Evolutionary conservation across 768 basidiomycete species (phyloP).

Genomic region (Albatrellus ellisii): DNA sequence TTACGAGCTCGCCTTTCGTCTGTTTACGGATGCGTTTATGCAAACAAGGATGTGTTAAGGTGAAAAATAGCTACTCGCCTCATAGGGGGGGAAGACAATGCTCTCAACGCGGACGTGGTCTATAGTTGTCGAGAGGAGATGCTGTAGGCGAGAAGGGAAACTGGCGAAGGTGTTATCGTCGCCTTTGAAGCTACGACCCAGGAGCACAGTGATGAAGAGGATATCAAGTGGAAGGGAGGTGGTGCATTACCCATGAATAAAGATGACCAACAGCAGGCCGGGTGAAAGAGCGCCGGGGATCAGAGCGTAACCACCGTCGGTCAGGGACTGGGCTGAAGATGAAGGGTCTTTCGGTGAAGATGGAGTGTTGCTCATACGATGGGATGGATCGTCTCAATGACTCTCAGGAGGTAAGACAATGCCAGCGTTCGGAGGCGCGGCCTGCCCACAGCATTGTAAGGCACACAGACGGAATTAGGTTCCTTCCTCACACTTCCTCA

Average conservation of each 20-base stretch:
- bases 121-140: constrained; percentile 59
- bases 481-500: no score
- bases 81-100: constrained; percentile 80
- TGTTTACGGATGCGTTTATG: constrained; percentile 17
- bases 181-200: constrained; percentile 41
- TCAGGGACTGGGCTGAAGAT: neutral
- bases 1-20: constrained; percentile 86
- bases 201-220: no score
- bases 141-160: constrained; percentile 72
- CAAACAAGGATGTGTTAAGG: neutral
- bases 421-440: no score
- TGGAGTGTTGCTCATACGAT: no score
- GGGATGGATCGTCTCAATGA: no score
- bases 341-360: neutral
- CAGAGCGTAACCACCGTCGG: neutral
- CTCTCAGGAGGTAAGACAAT: no score
- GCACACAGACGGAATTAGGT: no score
- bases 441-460: no score
- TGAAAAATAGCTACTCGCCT: constrained; percentile 34
- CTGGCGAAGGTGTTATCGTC: constrained; percentile 58
- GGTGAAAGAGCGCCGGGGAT: neutral
- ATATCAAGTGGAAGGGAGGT: no score
- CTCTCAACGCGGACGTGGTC: constrained; percentile 48
- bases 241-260: constrained; percentile 54
- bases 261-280: constrained; percentile 54